Evolutionary conservation across 306 rosid genomes (phyloP).

Genomic region (Cucurbita pepo): DNA sequence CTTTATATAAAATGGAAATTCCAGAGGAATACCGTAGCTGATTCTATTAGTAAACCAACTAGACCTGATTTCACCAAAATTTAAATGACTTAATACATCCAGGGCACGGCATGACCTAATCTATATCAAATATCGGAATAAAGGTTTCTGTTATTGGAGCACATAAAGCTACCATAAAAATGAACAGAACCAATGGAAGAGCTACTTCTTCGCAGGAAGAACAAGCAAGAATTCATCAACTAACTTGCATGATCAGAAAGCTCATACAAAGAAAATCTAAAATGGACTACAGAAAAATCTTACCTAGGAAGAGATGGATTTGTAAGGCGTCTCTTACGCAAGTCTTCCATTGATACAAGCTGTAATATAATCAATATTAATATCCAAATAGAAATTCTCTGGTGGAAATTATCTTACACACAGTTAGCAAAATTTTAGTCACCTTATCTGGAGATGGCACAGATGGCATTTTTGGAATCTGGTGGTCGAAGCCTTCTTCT

Average conservation of each 20-base stretch:
- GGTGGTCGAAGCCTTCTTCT: slow-evolving; percentile 62
- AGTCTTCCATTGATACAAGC: slow-evolving; percentile 83
- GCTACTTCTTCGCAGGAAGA: neutral
- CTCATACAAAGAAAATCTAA: neutral
- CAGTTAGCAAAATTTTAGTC: slow-evolving; percentile 9
- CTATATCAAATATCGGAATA: neutral
- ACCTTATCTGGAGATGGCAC: slow-evolving; percentile 65
- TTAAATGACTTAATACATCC: neutral
- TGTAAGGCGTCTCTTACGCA: slow-evolving; percentile 60
- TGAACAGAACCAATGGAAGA: neutral
- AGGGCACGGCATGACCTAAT: neutral
- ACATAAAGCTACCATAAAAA: neutral
- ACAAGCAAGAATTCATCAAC: neutral
- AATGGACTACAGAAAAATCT: neutral
- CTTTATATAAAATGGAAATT: neutral
- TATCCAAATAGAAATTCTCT: neutral
- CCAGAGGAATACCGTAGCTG: neutral
- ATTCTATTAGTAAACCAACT: neutral
- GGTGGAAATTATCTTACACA: neutral
- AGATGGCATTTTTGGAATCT: slow-evolving; percentile 51
- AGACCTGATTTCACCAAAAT: neutral
- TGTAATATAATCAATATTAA: slow-evolving; percentile 16
- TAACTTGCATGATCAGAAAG: neutral
- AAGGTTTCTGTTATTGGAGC: neutral
- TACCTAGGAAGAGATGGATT: slow-evolving; percentile 86